Conservation (phyloP, 2,329 filamentous ascomycete species). For the Dissoconium aciculare region DNA sequence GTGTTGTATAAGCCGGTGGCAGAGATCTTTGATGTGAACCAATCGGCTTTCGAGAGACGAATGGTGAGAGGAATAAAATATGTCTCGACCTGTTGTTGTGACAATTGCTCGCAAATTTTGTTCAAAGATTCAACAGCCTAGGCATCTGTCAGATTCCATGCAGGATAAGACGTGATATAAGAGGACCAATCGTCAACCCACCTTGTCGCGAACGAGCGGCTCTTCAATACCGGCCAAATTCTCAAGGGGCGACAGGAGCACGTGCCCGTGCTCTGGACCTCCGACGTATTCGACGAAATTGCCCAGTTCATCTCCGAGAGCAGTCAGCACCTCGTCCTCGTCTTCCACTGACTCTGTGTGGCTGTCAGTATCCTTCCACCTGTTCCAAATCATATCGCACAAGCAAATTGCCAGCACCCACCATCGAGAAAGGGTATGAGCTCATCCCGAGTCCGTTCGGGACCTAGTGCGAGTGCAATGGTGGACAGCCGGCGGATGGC, state of each 20-base stretch:
- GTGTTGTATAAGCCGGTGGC: slow-evolving; percentile 88
- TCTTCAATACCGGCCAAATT: slow-evolving; percentile 98
- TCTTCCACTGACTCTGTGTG: slow-evolving; percentile 88
- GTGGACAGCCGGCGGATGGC: slow-evolving; percentile 96
- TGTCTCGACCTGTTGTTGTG: slow-evolving; percentile 84
- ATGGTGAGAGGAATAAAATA: slow-evolving; percentile 92
- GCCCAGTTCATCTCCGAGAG: slow-evolving; percentile 90
- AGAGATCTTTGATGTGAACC: slow-evolving; percentile 99
- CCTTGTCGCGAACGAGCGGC: slow-evolving; percentile 94
- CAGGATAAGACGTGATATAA: too few relatives aligned
- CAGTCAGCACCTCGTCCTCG: slow-evolving; percentile 94
- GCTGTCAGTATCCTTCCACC: slow-evolving; percentile 19
- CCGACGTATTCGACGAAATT: slow-evolving; percentile 97
- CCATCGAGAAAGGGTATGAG: slow-evolving; percentile 98
- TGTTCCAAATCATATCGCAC: neutral
- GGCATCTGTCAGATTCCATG: too few relatives aligned
- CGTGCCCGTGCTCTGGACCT: slow-evolving; percentile 82
- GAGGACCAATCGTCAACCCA: too few relatives aligned
- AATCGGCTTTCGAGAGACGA: slow-evolving; percentile 95
- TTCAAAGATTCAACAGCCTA: slow-evolving; percentile 97
- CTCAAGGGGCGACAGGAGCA: slow-evolving; percentile 90
- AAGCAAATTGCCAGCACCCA: slow-evolving; percentile 36
- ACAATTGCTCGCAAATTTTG: slow-evolving; percentile 93
- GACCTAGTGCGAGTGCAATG: slow-evolving; percentile 87
- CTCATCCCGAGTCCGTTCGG: slow-evolving; percentile 94